These are phyloP conservation scores for Pulchroboletus neoregius DNA, from an alignment of 1,284 basidiomycete species.

Conservation along the genomic window DNA sequence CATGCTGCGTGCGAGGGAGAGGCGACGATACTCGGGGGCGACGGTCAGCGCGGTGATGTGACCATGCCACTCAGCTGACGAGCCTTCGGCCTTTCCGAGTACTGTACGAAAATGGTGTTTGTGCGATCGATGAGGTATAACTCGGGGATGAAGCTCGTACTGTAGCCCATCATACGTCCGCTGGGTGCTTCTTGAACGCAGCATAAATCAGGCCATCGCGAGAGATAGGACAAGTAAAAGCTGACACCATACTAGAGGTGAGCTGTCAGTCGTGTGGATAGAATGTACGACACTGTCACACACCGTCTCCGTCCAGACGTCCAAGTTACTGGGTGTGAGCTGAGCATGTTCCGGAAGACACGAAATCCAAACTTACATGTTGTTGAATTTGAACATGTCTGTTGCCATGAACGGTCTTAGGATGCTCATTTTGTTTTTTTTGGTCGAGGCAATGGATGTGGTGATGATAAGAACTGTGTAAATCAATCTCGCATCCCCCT, in stretches of 20 bases:
- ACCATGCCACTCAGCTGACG: conserved; percentile 73
- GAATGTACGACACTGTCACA: conserved; percentile 22
- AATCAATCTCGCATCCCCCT: too few relatives aligned
- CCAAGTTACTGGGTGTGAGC: conserved; percentile 67
- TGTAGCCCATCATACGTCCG: conserved; percentile 83
- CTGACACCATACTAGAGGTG: conserved; percentile 68
- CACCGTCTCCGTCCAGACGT: conserved; percentile 92
- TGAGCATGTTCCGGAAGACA: not conserved
- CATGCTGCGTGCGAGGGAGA: conserved; percentile 79
- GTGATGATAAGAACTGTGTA: too few relatives aligned
- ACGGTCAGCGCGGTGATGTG: conserved; percentile 91
- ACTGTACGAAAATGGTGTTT: conserved; percentile 44
- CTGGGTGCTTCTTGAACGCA: conserved; percentile 74
- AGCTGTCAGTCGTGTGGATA: conserved; percentile 5
- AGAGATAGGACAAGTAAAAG: conserved; percentile 85
- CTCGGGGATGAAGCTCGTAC: conserved; percentile 41
- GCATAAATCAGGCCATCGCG: conserved; percentile 88
- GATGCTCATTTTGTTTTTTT: conserved; percentile 60
- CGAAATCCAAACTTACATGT: conserved; percentile 51
- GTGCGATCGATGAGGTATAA: conserved; percentile 8
- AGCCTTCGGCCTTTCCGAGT: conserved; percentile 83
- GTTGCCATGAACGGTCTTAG: conserved; percentile 79
- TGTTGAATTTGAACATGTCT: conserved; percentile 91
- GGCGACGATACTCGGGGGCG: conserved; percentile 85
- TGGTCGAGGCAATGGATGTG: not conserved